Evolutionary conservation across 345 rosid genomes (phyloP), one percentile per base, ranked within the genome.

Genomic region (Durio zibethinus): DNA sequence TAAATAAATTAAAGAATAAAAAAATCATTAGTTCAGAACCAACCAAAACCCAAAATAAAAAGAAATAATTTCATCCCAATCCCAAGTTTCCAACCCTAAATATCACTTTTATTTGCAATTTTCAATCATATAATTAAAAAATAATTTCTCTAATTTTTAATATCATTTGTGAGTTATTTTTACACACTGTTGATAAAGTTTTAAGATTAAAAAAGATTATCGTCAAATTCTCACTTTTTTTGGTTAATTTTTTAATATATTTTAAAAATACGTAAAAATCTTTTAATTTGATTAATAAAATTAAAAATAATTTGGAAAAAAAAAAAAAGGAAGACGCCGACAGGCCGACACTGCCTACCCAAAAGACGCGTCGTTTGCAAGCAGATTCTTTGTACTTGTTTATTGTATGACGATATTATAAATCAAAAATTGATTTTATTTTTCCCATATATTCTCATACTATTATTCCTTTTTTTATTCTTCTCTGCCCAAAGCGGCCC

Each of bases 291-390:
- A n/a, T n/a, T n/a, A n/a, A n/a, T n/a, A n/a, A n/a, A 33, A 33
- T 33, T 33, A 33, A 1, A 33, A 33, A 33, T 1, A 33, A 35
- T 35, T 35, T 4, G 2, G 38, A 5, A 3, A 3, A 20, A 18
- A 2, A 36, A 14, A 69, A 15, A 8, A 14, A 29, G 20, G 15
- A 33, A 35, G 1, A 18, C 5, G 16, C 4, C 2, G 21, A 66
- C 6, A 40, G 33, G 31, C 8, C 50, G 12, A 38, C 15, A 9
- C 1, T n/a, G 3, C 10, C 59, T 23, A 2, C 72, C 23, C 11
- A 14, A 68, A 43, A 43, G 53, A 43, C 54, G 54, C 54, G 72
- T 68, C 54, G 35, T 43, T 68, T 68, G 54, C 72, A 43, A 68
- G 72, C 70, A 20, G 29, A 65, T 65, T 65, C 29, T 10, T n/a